A percentile compares a stretch with the other conserved stretches of the same genome.
Evolutionary conservation across 352 stramenopile species (phyloP).

Genomic region (Globisporangium okanoganense): DNA sequence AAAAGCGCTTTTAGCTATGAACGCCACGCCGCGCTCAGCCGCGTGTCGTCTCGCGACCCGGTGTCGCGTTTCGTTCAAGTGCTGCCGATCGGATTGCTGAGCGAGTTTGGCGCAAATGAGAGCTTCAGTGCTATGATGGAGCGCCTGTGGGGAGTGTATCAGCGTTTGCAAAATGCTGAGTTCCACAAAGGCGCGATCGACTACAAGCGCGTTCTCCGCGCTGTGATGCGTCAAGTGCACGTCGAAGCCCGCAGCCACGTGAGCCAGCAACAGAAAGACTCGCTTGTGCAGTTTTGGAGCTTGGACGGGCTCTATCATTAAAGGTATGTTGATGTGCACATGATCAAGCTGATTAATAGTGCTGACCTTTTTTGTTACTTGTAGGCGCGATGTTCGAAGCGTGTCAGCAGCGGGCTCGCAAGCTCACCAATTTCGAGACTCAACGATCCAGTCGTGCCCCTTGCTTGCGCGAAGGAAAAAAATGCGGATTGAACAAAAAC

Average conservation of each 20-base stretch:
- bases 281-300: slow-evolving; percentile 16
- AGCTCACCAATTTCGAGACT: not conserved
- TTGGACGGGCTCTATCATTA: slow-evolving; percentile 4
- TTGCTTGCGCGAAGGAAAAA: too few relatives aligned
- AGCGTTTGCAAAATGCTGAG: not conserved
- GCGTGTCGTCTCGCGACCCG: not conserved
- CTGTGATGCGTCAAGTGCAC: not conserved
- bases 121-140: slow-evolving; percentile 4
- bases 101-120: slow-evolving; percentile 9
- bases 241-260: not conserved
- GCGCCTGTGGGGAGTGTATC: slow-evolving; percentile 6
- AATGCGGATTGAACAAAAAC: not conserved
- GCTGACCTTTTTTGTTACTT: not conserved
- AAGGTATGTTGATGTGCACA: not conserved
- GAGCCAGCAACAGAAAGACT: not conserved
- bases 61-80: not conserved
- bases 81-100: slow-evolving; percentile 6
- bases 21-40: not conserved
- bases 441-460: not conserved
- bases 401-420: not conserved
- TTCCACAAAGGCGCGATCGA: not conserved
- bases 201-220: slow-evolving; percentile 5
- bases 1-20: slow-evolving; percentile 6
- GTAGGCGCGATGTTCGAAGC: not conserved
- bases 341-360: not conserved